These are phyloP conservation scores for Plasmodium chabaudi DNA, from an alignment of 169 alveolate species.

Conservation along the genomic window DNA sequence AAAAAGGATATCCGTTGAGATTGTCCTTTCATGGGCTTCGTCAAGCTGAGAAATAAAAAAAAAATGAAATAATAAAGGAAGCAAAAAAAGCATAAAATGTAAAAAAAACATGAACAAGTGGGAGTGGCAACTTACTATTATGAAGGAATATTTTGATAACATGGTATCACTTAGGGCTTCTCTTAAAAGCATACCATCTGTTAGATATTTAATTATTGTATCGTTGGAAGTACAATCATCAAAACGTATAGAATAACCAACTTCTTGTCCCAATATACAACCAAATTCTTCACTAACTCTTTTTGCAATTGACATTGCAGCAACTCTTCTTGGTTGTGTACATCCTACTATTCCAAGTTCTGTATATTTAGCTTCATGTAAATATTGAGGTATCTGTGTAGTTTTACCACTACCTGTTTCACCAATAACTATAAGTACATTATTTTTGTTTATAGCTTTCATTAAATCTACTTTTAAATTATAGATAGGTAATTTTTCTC, in stretches of 20 bases:
- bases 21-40: slow-evolving; percentile 99
- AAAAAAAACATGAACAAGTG: background rate
- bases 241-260: slow-evolving; percentile 96
- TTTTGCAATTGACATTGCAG: slow-evolving; percentile 98
- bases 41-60: slow-evolving; percentile 89
- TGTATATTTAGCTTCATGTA: slow-evolving; percentile 95
- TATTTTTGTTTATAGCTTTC: slow-evolving; percentile 92
- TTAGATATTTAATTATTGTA: slow-evolving; percentile 99
- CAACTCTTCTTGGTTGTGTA: slow-evolving; percentile 99
- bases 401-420: slow-evolving; percentile 99
- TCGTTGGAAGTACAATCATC: slow-evolving; percentile 97
- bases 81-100: background rate
- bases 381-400: slow-evolving; percentile 97
- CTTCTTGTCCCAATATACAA: slow-evolving; percentile 97
- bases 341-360: slow-evolving; percentile 95
- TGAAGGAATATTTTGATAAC: slow-evolving; percentile 93
- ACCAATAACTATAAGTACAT: slow-evolving; percentile 97
- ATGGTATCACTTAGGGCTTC: slow-evolving; percentile 96
- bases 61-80: background rate
- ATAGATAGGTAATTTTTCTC: slow-evolving; percentile 96
- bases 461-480: slow-evolving; percentile 92
- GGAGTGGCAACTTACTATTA: slow-evolving; percentile 82
- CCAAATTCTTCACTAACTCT: slow-evolving; percentile 99
- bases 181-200: slow-evolving; percentile 99
- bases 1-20: slow-evolving; percentile 98